Percentiles rank a stretch among this genome's conserved stretches.
Evolutionary conservation across 495 filamentous ascomycete genomes (phyloP).

Genomic region (Aspergillus incahuasiensis): DNA sequence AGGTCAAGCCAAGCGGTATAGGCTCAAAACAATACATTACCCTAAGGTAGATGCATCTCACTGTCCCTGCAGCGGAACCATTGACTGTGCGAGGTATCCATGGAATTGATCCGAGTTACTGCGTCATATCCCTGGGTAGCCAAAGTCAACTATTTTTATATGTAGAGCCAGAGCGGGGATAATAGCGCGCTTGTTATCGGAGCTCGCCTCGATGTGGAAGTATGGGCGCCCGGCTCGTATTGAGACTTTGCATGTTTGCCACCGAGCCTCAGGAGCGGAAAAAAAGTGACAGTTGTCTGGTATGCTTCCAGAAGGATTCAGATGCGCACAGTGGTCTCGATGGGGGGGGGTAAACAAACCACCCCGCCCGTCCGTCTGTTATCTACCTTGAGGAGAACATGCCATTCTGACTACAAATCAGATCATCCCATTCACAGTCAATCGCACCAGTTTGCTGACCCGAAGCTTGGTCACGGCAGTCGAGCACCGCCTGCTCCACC

Average conservation of each 20-base stretch:
- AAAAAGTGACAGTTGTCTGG: background rate
- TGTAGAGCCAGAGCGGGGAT: background rate
- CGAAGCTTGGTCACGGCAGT: background rate
- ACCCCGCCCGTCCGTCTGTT: background rate
- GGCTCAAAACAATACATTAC: no score
- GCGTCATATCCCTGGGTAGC: constrained; percentile 1
- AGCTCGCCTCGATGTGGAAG: background rate
- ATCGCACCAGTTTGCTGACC: background rate
- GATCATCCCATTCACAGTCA: background rate
- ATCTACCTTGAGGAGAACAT: background rate
- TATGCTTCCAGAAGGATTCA: background rate
- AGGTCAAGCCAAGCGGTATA: no score
- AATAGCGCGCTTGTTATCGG: background rate
- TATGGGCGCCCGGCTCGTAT: background rate
- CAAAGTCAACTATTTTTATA: constrained; percentile 4
- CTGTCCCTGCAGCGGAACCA: background rate
- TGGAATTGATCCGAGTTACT: background rate
- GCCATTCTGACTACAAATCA: background rate
- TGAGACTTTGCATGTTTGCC: background rate
- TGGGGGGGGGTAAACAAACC: background rate
- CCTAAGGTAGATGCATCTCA: no score
- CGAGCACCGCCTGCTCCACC: constrained; percentile 3
- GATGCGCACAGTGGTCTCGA: background rate
- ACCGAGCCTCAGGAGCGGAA: background rate
- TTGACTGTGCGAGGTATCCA: background rate